Evolutionary conservation across 352 stramenopile species (phyloP).

Genomic region (Phytophthora pini): DNA sequence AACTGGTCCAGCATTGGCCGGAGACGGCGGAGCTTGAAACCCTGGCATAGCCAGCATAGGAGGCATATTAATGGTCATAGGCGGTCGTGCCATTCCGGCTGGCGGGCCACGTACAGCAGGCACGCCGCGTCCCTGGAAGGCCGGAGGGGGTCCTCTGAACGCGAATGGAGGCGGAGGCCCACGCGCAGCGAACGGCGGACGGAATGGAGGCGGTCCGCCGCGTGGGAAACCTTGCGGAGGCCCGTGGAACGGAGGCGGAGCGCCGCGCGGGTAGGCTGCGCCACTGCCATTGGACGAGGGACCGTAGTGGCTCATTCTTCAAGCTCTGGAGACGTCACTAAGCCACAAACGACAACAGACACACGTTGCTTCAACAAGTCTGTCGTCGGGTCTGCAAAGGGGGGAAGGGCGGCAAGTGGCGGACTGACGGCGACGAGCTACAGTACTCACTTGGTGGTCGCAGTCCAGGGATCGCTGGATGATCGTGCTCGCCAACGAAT

Average conservation of each 20-base stretch:
- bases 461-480: conserved; percentile 1
- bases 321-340: conserved; percentile 8
- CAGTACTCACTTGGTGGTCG: conserved; percentile 22
- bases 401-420: conserved; percentile 13
- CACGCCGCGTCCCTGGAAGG: conserved; percentile 17
- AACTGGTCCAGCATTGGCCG: conserved; percentile 4
- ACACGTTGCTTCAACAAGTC: conserved; percentile 30
- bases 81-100: conserved; percentile 33
- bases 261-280: conserved; percentile 29
- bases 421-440: not conserved
- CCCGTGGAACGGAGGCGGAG: conserved; percentile 24
- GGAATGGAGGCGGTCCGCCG: conserved; percentile 30
- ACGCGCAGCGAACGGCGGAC: conserved; percentile 29
- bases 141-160: conserved; percentile 29
- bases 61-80: conserved; percentile 26
- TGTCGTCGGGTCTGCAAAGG: conserved; percentile 15
- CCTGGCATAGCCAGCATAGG: conserved; percentile 12
- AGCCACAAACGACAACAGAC: conserved; percentile 12
- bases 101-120: conserved; percentile 19
- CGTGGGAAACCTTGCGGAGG: conserved; percentile 34
- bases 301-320: conserved; percentile 47
- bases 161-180: conserved; percentile 30
- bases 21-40: conserved; percentile 33
- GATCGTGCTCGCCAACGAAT: conserved; percentile 2
- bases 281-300: conserved; percentile 32